Base-by-base conservation (phyloP, 108 stramenopile genomes). In the Mayamaea pseudoterrestris region DNA sequence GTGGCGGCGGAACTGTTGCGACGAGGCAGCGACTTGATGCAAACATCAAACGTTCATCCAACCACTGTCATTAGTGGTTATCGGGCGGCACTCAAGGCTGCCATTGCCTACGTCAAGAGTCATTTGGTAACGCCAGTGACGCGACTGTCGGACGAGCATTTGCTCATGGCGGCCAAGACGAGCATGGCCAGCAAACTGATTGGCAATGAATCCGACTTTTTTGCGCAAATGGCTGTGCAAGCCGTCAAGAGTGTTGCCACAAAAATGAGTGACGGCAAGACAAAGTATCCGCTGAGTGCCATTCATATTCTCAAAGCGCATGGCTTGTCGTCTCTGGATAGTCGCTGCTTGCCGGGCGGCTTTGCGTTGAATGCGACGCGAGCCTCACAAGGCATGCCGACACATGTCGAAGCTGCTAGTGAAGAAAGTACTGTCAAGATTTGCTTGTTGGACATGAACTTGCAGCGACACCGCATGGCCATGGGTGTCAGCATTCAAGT, bases 231-330 rank as follows among this genome's bases (percentile, higher is more conserved):
- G 55, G 96, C 94, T 8, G 99, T 99, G 22, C 80, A 95, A 36
- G 99, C 99, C 8, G 94, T 95, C 24, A 78, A 85, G 41, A 76
- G 79, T 5, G 96, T 99, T 35, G 73, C 61, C 1, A 58, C 60
- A 3, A 57, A 41, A 5, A 30, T 31, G 4, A 44, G 27, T 7
- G 65, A 75, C 8, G 58, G 61, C 8, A 66, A 72, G 41, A 65
- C 60, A 53, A 82, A 82, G 54, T 99, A 97, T 74, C 96, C 96
- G 1, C 66, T 99, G 29, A 76, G 73, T 12, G 95, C 97, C 26
- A 92, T 99, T 49, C 97, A 99, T 65, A 97, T 99, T 57, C 69
- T 99, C 51, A 99, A 99, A 68, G 93, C 93, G 37, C 99, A 99
- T 57, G 99, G 99, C n/a, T 87, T 94, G 47, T 89, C 87, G 16